Evolutionary conservation across 2,329 filamentous ascomycete genomes (phyloP).

Genomic region (Pyrenophora graminea): DNA sequence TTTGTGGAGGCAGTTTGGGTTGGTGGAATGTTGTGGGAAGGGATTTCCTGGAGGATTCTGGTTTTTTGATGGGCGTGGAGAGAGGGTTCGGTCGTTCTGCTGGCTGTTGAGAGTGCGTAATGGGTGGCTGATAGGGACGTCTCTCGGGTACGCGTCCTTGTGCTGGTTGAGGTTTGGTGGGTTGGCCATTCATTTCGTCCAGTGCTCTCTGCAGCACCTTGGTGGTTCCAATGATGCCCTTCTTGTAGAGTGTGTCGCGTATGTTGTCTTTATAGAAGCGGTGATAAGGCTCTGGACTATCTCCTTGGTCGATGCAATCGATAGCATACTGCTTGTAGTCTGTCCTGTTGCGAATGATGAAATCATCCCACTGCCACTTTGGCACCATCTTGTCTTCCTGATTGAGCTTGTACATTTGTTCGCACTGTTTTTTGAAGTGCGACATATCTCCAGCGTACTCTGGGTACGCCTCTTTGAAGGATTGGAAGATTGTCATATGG

Average conservation of each 20-base stretch:
- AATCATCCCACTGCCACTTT: slow-evolving; percentile 48
- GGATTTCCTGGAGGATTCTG: slow-evolving; percentile 8
- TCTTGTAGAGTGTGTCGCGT: slow-evolving; percentile 29
- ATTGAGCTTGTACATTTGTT: slow-evolving; percentile 34
- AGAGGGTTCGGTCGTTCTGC: neutral
- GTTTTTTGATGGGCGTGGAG: neutral
- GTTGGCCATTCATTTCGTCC: slow-evolving; percentile 21
- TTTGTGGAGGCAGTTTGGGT: neutral
- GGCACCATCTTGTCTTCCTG: slow-evolving; percentile 40
- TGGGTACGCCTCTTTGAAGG: slow-evolving; percentile 42
- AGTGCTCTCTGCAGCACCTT: slow-evolving; percentile 27
- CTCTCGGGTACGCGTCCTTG: too few species aligned
- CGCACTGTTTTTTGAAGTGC: slow-evolving; percentile 41
- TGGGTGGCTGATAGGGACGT: neutral
- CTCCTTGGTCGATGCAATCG: slow-evolving; percentile 29
- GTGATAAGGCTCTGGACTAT: slow-evolving; percentile 32
- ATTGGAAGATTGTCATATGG: slow-evolving; percentile 22
- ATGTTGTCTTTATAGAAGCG: slow-evolving; percentile 44
- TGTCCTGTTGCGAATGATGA: slow-evolving; percentile 39
- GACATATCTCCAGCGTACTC: slow-evolving; percentile 39
- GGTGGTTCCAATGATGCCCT: slow-evolving; percentile 28
- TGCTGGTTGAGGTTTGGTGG: neutral
- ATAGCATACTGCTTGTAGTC: slow-evolving; percentile 37
- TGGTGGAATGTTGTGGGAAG: slow-evolving; percentile 11
- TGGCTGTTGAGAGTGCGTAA: neutral